Conservation (phyloP, 768 basidiomycete species). For the Kwoniella bestiolae region DNA sequence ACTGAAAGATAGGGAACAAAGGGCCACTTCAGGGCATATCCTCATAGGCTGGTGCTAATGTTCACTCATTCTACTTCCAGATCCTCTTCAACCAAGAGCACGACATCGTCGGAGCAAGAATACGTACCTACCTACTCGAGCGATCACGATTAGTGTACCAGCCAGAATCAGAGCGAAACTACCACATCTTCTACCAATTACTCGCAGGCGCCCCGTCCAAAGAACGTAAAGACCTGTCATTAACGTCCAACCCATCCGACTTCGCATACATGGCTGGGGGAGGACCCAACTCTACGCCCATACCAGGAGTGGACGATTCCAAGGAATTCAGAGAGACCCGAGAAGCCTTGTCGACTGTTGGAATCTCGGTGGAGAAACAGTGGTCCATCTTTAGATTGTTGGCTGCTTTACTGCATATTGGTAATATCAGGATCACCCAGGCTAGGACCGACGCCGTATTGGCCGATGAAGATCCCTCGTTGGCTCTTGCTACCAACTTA, state of each 20-base stretch:
- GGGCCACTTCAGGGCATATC: no score
- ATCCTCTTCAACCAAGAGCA: constrained; percentile 94
- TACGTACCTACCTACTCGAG: constrained; percentile 95
- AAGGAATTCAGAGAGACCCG: constrained; percentile 95
- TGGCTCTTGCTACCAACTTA: constrained; percentile 82
- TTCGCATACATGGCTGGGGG: constrained; percentile 94
- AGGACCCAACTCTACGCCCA: constrained; percentile 81
- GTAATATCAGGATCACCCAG: constrained; percentile 89
- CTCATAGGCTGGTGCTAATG: no score
- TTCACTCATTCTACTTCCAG: constrained; percentile 59
- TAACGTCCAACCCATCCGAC: constrained; percentile 80
- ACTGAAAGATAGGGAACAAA: no score
- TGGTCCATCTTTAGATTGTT: constrained; percentile 93
- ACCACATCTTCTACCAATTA: constrained; percentile 99
- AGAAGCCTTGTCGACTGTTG: constrained; percentile 92
- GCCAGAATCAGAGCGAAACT: constrained; percentile 94
- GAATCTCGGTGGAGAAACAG: constrained; percentile 95
- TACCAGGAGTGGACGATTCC: constrained; percentile 89
- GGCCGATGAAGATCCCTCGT: constrained; percentile 78
- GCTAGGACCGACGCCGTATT: constrained; percentile 79
- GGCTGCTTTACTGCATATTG: constrained; percentile 92
- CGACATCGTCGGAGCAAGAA: constrained; percentile 98
- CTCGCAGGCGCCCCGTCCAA: constrained; percentile 93
- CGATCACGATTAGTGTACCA: constrained; percentile 98
- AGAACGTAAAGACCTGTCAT: constrained; percentile 90